Conservation (phyloP, 2,329 filamentous ascomycete species). For the Malbranchea zuffiana region DNA sequence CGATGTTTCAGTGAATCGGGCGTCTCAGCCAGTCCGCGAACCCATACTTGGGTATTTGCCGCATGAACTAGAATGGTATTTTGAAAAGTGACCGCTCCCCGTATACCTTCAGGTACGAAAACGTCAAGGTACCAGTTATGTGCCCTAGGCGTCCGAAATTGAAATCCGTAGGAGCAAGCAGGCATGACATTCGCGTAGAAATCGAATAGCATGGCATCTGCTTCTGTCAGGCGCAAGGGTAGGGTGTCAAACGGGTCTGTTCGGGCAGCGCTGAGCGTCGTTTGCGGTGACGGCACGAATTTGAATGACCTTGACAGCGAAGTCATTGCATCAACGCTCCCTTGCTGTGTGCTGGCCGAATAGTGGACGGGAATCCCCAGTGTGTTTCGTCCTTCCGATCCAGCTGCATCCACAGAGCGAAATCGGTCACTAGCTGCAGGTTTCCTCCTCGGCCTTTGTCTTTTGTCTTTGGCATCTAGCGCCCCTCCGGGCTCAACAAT, state of each 20-base stretch:
- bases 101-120: conserved; percentile 33
- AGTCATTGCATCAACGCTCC: background rate
- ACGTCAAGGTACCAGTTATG: conserved; percentile 32
- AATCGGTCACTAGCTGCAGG: too few relatives aligned
- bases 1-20: conserved; percentile 24
- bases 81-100: conserved; percentile 29
- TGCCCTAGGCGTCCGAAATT: conserved; percentile 24
- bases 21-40: conserved; percentile 26
- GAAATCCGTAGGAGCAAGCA: conserved; percentile 30
- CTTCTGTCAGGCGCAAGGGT: conserved; percentile 23
- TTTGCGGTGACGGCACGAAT: conserved; percentile 24
- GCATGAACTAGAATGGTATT: conserved; percentile 32
- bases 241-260: conserved; percentile 31
- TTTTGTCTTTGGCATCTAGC: too few relatives aligned
- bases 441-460: too few relatives aligned
- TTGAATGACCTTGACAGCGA: too few relatives aligned
- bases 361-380: too few relatives aligned
- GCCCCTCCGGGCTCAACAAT: too few relatives aligned
- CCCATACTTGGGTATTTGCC: conserved; percentile 30
- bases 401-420: too few relatives aligned
- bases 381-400: too few relatives aligned
- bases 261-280: conserved; percentile 27
- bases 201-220: conserved; percentile 28
- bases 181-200: conserved; percentile 34
- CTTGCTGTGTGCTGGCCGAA: too few relatives aligned